These are phyloP conservation scores for Aspergillus spinulosporus DNA, from an alignment of 2,329 filamentous ascomycete species.

Conservation along the genomic window DNA sequence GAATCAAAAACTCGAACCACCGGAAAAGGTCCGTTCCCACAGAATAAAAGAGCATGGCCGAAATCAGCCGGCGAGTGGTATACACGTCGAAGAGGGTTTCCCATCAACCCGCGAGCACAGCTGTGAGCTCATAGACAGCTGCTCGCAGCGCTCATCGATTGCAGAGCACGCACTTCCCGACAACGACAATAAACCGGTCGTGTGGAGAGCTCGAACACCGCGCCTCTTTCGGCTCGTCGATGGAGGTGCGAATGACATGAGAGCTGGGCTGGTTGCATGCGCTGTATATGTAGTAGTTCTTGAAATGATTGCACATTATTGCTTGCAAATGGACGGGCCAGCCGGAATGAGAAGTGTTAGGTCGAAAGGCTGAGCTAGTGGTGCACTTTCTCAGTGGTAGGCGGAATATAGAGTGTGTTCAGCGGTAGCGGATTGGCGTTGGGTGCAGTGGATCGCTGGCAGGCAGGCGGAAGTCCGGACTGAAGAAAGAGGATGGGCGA, in stretches of 20 bases:
- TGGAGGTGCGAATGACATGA: slow-evolving; percentile 69
- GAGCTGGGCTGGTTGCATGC: slow-evolving; percentile 66
- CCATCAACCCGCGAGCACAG: not conserved
- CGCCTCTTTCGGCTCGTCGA: slow-evolving; percentile 63
- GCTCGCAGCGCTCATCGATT: slow-evolving; percentile 21
- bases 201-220: slow-evolving; percentile 66
- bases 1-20: not conserved
- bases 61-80: not conserved
- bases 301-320: slow-evolving; percentile 63
- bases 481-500: not conserved
- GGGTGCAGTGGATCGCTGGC: not conserved
- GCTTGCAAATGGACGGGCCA: slow-evolving; percentile 16
- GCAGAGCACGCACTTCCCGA: slow-evolving; percentile 62
- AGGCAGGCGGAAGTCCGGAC: not conserved
- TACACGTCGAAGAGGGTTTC: not conserved
- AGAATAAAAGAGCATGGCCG: not conserved
- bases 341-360: not conserved
- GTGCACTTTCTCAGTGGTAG: not conserved
- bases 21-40: not conserved
- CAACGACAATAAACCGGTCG: slow-evolving; percentile 70
- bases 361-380: not conserved
- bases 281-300: slow-evolving; percentile 76
- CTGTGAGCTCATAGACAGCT: not conserved
- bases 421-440: not conserved
- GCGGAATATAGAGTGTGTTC: not conserved